Base-by-base conservation (phyloP, 305 asterid genomes). In the Rubia peregrina region DNA sequence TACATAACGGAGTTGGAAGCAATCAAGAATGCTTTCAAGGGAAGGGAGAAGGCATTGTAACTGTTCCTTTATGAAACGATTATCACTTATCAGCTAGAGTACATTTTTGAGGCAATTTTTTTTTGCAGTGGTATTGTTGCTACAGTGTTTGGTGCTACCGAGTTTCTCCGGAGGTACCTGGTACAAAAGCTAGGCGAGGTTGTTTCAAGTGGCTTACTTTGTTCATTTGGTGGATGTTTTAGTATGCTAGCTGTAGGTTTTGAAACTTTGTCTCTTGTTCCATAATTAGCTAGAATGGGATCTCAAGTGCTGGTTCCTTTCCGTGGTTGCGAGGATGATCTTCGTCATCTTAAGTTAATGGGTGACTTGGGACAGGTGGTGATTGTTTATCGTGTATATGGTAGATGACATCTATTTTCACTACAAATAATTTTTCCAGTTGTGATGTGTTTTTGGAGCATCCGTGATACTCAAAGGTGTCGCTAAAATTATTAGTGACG, bases 311-410 rank as follows among this genome's bases (percentile, higher is more conserved):
- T 95, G 73, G 98, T 95, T 71, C 98, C 98, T 56, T 95, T 91
- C 83, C 92, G 99, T 68, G 99, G 98, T 70, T 89, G 92, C 19
- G 99, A 95, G 86, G 99, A 95, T 81, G 83, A 80, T 75, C 93
- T 78, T 41, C 95, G 99, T 38, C 96, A 95, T 92, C 99, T 95
- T 79, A 95, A 95, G 77, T 77, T 95, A 83, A 95, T 95, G 99
- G 99, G 98, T 74, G 99, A 95, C 79, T 82, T 95, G 90, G 99
- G 99, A 62, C 99, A 95, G 94, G 99, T 90, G 75, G 66, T 53
- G 68, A 38, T 7, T 8, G 2, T 48, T 8, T 48, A 17, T 79
- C 76, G 71, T 46, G 65, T n/a, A 41, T 64, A 51, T 73, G 70
- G 68, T 41, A 5, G 14, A 11, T 30, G 26, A n/a, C 30, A 14